Base-by-base conservation (phyloP, 2,329 filamentous ascomycete species). In the Aspergillus sp. region DNA sequence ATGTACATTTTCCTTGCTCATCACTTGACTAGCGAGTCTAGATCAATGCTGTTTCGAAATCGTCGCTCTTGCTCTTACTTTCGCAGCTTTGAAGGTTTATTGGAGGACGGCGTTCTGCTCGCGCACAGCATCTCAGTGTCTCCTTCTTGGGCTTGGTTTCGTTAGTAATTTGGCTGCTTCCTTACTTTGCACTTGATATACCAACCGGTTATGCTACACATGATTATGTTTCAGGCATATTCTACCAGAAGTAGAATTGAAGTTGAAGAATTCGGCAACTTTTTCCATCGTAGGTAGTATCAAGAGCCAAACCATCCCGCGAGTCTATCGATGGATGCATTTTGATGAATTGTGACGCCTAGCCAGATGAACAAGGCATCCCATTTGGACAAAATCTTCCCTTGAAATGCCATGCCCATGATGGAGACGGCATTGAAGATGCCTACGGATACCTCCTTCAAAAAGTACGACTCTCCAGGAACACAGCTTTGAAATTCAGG, bases 1-100 rank as follows among this genome's bases (percentile, higher is more conserved):
- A 72, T 76, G 73, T 77, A 77, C 72, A 78, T 77, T 74, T 74
- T 67, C 57, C 60, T 67, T 69, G 61, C 65, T 70, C 64, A 64
- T 66, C 64, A 55, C 64, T 68, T 71, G 71, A 68, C 74, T 73
- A 74, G 72, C 74, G 69, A 71, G 67, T 68, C 62, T 70, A 70
- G 66, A 70, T 69, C 55, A 61, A 68, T 61, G 59, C 55, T 57
- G 46, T 56, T 58, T 59, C 25, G 57, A 49, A 41, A 34, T 47
- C 23, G 2, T 41, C 46, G 15, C 30, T 46, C 34, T 57, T 62
- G 19, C 55, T 59, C 43, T 25, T 47, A 9, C 23, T 54, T 23
- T n/a, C 47, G 46, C 45, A 25, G 52, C 53, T 34, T 53, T 54
- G 38, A 49, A 57, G 49, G 57, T 15, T 59, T 52, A 50, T 52